phyloP scores from a whole-genome alignment of 2,329 filamentous ascomycete genomes.

The Penicillium sp. region DNA sequence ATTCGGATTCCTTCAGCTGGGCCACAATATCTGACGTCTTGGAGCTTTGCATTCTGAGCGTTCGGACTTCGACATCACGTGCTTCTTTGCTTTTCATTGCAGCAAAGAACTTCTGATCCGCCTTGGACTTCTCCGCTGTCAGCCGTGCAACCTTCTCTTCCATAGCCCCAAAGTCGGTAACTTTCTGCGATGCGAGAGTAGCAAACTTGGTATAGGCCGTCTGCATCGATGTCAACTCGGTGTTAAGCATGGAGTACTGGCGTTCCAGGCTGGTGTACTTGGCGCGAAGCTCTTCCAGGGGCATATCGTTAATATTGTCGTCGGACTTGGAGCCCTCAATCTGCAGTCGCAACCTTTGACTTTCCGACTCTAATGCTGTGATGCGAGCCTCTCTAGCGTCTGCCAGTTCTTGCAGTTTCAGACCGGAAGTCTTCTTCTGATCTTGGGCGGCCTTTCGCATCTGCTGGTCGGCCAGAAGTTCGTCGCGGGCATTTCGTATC shows the following conservation, averaged over 20 bases:
- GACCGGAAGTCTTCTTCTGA: slow-evolving; percentile 65
- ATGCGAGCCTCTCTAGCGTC: slow-evolving; percentile 79
- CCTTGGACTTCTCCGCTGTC: slow-evolving; percentile 87
- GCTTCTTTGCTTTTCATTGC: slow-evolving; percentile 92
- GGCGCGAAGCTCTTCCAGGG: slow-evolving; percentile 67
- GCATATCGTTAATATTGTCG: slow-evolving; percentile 57
- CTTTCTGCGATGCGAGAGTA: slow-evolving; percentile 79
- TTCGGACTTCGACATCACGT: slow-evolving; percentile 74
- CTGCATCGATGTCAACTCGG: slow-evolving; percentile 85
- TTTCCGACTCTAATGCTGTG: slow-evolving; percentile 74
- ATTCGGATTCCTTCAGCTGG: slow-evolving; percentile 86
- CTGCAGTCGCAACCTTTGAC: slow-evolving; percentile 65
- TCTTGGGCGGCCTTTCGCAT: slow-evolving; percentile 78
- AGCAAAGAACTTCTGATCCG: slow-evolving; percentile 96
- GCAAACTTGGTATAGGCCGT: slow-evolving; percentile 88
- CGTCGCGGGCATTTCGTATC: slow-evolving; percentile 79
- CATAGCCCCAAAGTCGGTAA: slow-evolving; percentile 69
- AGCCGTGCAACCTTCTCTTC: slow-evolving; percentile 76
- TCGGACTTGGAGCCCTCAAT: slow-evolving; percentile 48
- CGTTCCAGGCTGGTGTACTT: slow-evolving; percentile 73
- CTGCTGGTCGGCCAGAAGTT: slow-evolving; percentile 75
- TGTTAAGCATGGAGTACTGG: slow-evolving; percentile 79
- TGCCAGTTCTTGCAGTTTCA: slow-evolving; percentile 76
- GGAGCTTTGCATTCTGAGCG: slow-evolving; percentile 74
- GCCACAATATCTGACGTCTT: slow-evolving; percentile 93